These are phyloP conservation scores for Penicillium sp. DNA, from an alignment of 2,329 filamentous ascomycete species.

Conservation along the genomic window DNA sequence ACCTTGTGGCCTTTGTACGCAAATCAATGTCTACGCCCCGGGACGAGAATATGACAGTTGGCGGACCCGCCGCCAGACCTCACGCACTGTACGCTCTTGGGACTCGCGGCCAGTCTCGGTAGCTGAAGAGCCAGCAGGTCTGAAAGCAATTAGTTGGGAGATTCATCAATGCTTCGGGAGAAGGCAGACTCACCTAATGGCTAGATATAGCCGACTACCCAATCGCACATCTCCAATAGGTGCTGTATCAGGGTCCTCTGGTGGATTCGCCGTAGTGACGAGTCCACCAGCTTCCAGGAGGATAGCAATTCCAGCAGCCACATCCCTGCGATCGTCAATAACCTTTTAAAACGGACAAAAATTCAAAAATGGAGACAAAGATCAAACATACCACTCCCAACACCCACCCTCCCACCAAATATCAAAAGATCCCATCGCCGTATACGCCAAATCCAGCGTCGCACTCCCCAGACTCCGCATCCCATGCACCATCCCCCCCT, in stretches of 20 bases:
- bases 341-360: not conserved
- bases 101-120: slow-evolving; percentile 65
- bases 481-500: slow-evolving; percentile 78
- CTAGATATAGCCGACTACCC: slow-evolving; percentile 70
- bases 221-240: slow-evolving; percentile 62
- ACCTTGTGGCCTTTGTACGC: not conserved
- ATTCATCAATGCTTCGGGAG: no score
- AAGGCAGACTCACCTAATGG: slow-evolving; percentile 56
- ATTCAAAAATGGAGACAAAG: not conserved
- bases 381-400: slow-evolving; percentile 66
- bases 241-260: slow-evolving; percentile 57
- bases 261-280: slow-evolving; percentile 73
- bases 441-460: slow-evolving; percentile 73
- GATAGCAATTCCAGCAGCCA: slow-evolving; percentile 73
- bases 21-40: slow-evolving; percentile 49
- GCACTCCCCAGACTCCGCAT: slow-evolving; percentile 72
- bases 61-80: slow-evolving; percentile 71
- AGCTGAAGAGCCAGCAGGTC: slow-evolving; percentile 64
- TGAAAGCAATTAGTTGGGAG: slow-evolving; percentile 29
- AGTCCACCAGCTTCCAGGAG: slow-evolving; percentile 73
- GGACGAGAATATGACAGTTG: slow-evolving; percentile 68
- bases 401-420: slow-evolving; percentile 84
- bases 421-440: slow-evolving; percentile 73
- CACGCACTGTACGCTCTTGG: slow-evolving; percentile 70
- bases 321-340: slow-evolving; percentile 54